Conservation (phyloP, 2,329 filamentous ascomycete genomes). For the Apiospora arundinis region DNA sequence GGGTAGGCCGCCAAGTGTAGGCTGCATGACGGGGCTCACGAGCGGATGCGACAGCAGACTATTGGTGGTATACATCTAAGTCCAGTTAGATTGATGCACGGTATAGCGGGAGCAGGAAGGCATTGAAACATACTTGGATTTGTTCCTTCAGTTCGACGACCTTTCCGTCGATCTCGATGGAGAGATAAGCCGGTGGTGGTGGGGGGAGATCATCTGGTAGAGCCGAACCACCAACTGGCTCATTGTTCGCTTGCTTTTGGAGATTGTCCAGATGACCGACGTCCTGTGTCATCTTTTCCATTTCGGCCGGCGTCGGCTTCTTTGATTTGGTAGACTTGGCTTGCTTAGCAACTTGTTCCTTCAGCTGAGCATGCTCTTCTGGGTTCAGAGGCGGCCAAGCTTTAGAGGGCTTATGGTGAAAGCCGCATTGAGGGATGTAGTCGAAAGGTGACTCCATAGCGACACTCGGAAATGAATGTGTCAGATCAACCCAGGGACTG, state of each 20-base stretch:
- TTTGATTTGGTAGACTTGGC: conserved; percentile 42
- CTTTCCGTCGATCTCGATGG: conserved; percentile 74
- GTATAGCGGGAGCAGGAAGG: not conserved
- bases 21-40: conserved; percentile 87
- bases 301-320: conserved; percentile 44
- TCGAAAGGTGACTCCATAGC: conserved; percentile 74
- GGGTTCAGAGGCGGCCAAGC: conserved; percentile 93
- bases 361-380: conserved; percentile 69
- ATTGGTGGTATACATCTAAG: conserved; percentile 77
- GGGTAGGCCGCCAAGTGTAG: conserved; percentile 87
- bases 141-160: conserved; percentile 83
- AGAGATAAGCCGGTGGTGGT: conserved; percentile 46
- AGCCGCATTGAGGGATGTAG: conserved; percentile 87
- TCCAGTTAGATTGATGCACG: not conserved
- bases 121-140: conserved; percentile 69
- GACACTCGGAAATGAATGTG: conserved; percentile 95
- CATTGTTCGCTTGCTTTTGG: conserved; percentile 17
- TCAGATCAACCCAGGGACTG: conserved; percentile 95
- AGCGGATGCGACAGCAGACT: conserved; percentile 84
- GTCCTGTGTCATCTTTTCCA: conserved; percentile 32
- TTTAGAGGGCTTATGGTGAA: conserved; percentile 86
- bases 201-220: conserved; percentile 20
- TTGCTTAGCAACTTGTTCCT: conserved; percentile 55
- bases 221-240: conserved; percentile 21
- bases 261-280: conserved; percentile 26